Base-by-base conservation (phyloP, 768 basidiomycete species). In the Imleria badia region DNA sequence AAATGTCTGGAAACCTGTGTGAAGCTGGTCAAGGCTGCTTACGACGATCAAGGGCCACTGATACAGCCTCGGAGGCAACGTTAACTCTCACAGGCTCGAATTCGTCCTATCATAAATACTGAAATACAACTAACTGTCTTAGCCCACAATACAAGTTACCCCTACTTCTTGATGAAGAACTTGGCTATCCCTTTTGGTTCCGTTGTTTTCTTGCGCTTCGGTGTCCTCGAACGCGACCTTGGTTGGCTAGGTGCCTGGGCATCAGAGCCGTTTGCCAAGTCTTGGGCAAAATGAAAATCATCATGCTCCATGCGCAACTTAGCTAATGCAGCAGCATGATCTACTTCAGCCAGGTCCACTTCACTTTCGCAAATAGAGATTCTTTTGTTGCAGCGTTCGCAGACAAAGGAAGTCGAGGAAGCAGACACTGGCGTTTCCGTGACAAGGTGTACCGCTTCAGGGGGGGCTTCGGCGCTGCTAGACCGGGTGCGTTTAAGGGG, bases 261-360 rank as follows among this genome's bases (percentile, higher is more conserved):
- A 19, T 66, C 67, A 47, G 71, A 54, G 49, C 77, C 74, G 23
- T 78, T 78, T 20, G 86, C 80, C 47, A 98, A 66, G 51, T 91
- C 87, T 62, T 85, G 78, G 1, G 95, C 94, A 61, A 93, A 84
- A 69, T 98, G 95, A 69, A 84, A 97, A 71, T 97, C 95, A 34
- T 83, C 79, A 62, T 98, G 95, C 65, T 97, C 95, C 69, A 80
- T 60, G 50, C 76, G 76, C 51, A 82, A 65, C 55, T 70, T 70
- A 7, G 69, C 73, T 35, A 86, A 61, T 58, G 72, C 74, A 45
- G 62, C 59, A n/a, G 59, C 64, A 30, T 41, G 60, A 6, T 65
- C 76, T 38, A 60, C 64, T 48, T 65, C 71, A 47, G 56, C 48
- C 41, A 51, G 54, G 29, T 48, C 48, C 29, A 48, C 20, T 45